phyloP scores from a whole-genome alignment of 73 alveolate genomes.

The Stentor coeruleus region DNA sequence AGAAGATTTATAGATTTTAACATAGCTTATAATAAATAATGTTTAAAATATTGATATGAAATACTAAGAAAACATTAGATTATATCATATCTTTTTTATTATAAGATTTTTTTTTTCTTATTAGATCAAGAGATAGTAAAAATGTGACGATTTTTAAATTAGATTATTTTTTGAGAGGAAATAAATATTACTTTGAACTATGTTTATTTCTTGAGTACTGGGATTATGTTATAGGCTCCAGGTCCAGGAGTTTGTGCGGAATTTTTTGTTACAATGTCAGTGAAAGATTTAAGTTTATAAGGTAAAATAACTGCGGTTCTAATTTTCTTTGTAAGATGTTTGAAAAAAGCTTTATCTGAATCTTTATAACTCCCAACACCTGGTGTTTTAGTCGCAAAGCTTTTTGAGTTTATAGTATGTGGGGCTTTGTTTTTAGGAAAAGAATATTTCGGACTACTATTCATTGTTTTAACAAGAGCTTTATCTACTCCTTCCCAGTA shows the following conservation, averaged over 20 bases:
- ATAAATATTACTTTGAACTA: too few species aligned
- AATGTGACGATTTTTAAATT: too few species aligned
- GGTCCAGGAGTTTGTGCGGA: conserved; percentile 11
- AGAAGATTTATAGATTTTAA: too few species aligned
- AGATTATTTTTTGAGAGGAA: too few species aligned
- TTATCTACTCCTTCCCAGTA: background rate
- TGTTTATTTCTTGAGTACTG: background rate
- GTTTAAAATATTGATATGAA: too few species aligned
- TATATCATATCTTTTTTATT: too few species aligned
- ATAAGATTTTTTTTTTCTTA: too few species aligned
- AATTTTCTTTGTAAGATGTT: background rate
- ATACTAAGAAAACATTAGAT: too few species aligned
- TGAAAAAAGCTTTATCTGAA: background rate
- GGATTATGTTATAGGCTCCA: conserved; percentile 9
- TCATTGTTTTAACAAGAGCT: background rate
- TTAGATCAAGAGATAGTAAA: too few species aligned
- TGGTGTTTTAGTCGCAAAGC: background rate
- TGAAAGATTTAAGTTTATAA: background rate
- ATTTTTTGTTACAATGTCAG: background rate
- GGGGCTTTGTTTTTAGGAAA: background rate
- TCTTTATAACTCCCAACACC: conserved; percentile 15
- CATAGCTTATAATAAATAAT: too few species aligned
- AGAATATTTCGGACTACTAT: background rate
- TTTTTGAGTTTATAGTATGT: too few species aligned
- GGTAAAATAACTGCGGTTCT: conserved; percentile 17